Evolutionary conservation across 768 basidiomycete genomes (phyloP), one percentile per base, ranked within the genome.

Genomic region (Macrolepiota dolichaula): DNA sequence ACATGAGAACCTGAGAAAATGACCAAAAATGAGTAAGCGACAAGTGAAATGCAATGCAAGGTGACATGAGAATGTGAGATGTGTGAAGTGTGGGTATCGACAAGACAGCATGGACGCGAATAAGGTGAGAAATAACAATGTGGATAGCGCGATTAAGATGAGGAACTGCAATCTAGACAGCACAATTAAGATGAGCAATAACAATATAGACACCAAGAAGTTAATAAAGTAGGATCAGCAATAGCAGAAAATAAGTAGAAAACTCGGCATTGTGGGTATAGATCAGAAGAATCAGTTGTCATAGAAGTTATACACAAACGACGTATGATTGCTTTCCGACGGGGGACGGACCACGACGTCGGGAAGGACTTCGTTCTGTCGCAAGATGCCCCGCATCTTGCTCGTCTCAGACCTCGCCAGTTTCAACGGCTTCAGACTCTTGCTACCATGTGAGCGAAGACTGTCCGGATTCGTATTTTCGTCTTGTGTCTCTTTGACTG

Each of bases 331-430:
- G 63, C 71, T 74, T 49, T 71, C 75, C 11, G 85, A 88, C 13
- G 86, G 86, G 10, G 86, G 85, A 19, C 86, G 77, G 56, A 88
- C 78, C 57, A 86, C 77, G 29, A 88, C 84, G 42, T 81, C 78
- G 35, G 87, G 86, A 32, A 88, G 72, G 54, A 79, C 74, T 74
- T 86, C 86, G 40, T 71, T 73, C 71, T 80, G 79, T 67, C 84
- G 76, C 64, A 87, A 77, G 58, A 78, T 66, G 50, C 81, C 86
- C 57, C 86, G 83, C 69, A 82, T 71, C 72, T 84, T 87, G 69
- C 76, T 79, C 36, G 88, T 88, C 63, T 89, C 86, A 37, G 82
- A 85, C 64, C 86, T 77, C 51, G 75, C 76, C 62, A 91, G 83
- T 64, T 76, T 81, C 66, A 89, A 72, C 62, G 85, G 80, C 77